These are phyloP conservation scores for Boechera retrofracta DNA, from an alignment of 345 rosid species.

Conservation along the genomic window DNA sequence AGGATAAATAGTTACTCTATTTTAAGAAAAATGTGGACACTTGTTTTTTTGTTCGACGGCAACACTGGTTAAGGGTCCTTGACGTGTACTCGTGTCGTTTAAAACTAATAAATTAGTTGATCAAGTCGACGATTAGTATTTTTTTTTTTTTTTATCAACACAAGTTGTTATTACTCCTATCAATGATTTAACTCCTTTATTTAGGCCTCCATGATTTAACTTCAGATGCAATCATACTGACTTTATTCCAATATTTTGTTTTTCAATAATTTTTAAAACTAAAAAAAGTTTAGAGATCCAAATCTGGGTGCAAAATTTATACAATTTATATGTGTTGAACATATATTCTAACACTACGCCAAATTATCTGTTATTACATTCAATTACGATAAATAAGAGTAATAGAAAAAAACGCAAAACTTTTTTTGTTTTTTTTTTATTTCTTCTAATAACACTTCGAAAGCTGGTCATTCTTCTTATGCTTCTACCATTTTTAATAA, in stretches of 20 bases:
- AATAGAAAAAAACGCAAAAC: too few species aligned
- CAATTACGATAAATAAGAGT: too few species aligned
- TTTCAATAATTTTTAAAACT: too few species aligned
- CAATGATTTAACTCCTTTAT: slow-evolving; percentile 19
- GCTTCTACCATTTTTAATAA: too few species aligned
- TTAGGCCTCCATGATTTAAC: slow-evolving; percentile 17
- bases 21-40: background rate
- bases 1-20: background rate
- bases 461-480: too few species aligned
- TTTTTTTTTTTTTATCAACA: background rate
- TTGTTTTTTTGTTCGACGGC: background rate
- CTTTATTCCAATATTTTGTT: background rate
- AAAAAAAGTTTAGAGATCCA: too few species aligned
- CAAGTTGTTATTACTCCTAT: slow-evolving; percentile 13
- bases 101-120: slow-evolving; percentile 8
- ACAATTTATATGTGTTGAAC: too few species aligned
- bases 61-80: slow-evolving; percentile 21
- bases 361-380: too few species aligned
- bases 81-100: slow-evolving; percentile 1
- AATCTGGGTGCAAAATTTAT: too few species aligned
- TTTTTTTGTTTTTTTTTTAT: too few species aligned
- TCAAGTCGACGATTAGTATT: background rate
- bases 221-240: slow-evolving; percentile 22
- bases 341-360: too few species aligned
- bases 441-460: too few species aligned